phyloP scores from a whole-genome alignment of 176 grass and related monocot species.

The Oryza officinalis region DNA sequence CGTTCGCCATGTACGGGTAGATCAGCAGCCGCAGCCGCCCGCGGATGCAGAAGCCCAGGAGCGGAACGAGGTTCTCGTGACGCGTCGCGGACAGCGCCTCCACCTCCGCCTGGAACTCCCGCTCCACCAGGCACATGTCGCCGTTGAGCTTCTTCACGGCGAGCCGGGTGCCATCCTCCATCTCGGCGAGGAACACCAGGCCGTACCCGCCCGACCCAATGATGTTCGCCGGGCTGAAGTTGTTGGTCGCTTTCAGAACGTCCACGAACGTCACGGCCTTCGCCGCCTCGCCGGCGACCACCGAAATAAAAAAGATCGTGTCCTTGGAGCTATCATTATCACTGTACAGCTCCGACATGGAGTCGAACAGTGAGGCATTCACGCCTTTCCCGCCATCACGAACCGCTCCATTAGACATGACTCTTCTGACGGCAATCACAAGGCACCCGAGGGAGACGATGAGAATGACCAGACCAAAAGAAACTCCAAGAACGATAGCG shows the following conservation, averaged over 20 bases:
- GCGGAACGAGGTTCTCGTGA: slow-evolving; percentile 60
- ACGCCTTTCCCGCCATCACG: neutral
- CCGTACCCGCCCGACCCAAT: slow-evolving; percentile 52
- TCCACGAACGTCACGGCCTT: slow-evolving; percentile 38
- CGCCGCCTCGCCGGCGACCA: neutral
- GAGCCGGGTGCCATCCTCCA: slow-evolving; percentile 40
- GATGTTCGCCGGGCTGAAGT: slow-evolving; percentile 40
- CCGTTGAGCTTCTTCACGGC: slow-evolving; percentile 65
- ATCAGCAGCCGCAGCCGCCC: slow-evolving; percentile 48
- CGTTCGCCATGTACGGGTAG: slow-evolving; percentile 68
- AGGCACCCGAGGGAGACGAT: slow-evolving; percentile 23
- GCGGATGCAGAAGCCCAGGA: slow-evolving; percentile 54
- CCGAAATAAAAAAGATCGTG: slow-evolving; percentile 39
- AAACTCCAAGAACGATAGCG: slow-evolving; percentile 46
- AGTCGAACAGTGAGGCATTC: slow-evolving; percentile 32
- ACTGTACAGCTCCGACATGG: slow-evolving; percentile 25
- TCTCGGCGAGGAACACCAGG: slow-evolving; percentile 50
- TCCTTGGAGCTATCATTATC: slow-evolving; percentile 34
- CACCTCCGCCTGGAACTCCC: slow-evolving; percentile 61
- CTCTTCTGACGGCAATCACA: slow-evolving; percentile 22
- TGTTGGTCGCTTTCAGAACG: slow-evolving; percentile 52
- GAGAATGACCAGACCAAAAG: slow-evolving; percentile 15
- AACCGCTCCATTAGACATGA: neutral
- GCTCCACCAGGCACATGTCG: slow-evolving; percentile 53
- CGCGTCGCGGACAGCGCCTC: slow-evolving; percentile 45